These are phyloP conservation scores for Glycine soja DNA, from an alignment of 306 rosid genomes.

Conservation along the genomic window DNA sequence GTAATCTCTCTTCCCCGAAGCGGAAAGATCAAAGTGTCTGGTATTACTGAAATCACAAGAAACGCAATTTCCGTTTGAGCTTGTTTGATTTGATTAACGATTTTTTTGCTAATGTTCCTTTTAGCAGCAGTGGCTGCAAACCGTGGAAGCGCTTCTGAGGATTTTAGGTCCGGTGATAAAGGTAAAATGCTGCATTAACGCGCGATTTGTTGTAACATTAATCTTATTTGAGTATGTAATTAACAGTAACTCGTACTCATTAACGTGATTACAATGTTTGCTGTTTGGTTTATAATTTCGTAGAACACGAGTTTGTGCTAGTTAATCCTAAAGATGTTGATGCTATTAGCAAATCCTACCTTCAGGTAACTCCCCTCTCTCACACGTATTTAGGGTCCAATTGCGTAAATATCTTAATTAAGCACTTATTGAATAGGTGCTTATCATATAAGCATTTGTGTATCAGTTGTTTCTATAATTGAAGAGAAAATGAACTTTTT, in stretches of 20 bases:
- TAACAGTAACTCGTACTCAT: neutral
- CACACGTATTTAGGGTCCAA: neutral
- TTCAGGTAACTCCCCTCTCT: constrained; percentile 61
- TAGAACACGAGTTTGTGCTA: constrained; percentile 64
- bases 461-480: neutral
- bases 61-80: neutral
- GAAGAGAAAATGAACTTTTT: neutral
- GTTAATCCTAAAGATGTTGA: constrained; percentile 76
- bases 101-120: constrained; percentile 12
- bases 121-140: constrained; percentile 48
- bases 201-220: too few species aligned
- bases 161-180: constrained; percentile 35
- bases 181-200: constrained; percentile 37
- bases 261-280: neutral
- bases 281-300: constrained; percentile 1
- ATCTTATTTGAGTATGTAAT: neutral
- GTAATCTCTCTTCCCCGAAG: constrained; percentile 59
- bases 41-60: constrained; percentile 19
- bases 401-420: neutral
- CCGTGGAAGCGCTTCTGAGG: constrained; percentile 32
- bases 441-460: neutral
- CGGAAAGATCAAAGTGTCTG: constrained; percentile 62
- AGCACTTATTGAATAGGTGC: too few species aligned
- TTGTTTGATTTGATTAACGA: constrained; percentile 7
- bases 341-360: constrained; percentile 55